A percentile compares a stretch with the other conserved stretches of the same genome.
These are phyloP conservation scores for Plasmodium sp. DNA, from an alignment of 169 alveolate genomes.

Conservation along the genomic window DNA sequence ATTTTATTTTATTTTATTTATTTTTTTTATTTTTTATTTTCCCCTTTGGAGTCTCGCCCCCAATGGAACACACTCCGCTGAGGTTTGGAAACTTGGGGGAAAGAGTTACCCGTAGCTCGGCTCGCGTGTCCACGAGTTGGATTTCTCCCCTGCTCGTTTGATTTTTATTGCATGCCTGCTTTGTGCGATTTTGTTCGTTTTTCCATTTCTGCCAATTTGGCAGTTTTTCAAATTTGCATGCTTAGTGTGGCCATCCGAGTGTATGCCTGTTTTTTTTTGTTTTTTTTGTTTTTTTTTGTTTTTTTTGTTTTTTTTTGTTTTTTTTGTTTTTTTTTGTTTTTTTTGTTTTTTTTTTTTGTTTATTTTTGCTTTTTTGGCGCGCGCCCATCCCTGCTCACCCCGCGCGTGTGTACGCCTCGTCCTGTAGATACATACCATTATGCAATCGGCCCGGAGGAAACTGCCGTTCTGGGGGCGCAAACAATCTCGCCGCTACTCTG, in stretches of 20 bases:
- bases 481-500: neutral
- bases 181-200: neutral
- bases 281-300: neutral
- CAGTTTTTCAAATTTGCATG: neutral
- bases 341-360: neutral
- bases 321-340: neutral
- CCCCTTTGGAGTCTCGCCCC: neutral
- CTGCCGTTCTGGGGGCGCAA: neutral
- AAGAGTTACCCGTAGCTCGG: neutral
- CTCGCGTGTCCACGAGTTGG: neutral
- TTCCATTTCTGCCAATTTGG: neutral
- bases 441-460: neutral
- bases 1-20: neutral
- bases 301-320: neutral
- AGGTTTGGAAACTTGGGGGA: neutral
- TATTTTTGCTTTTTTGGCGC: neutral
- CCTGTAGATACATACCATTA: conserved; percentile 61
- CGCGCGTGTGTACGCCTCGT: conserved; percentile 18
- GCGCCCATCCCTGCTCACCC: neutral
- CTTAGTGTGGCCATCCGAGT: neutral
- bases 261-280: neutral
- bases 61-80: neutral
- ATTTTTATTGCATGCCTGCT: neutral
- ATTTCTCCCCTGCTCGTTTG: neutral
- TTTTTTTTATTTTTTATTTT: neutral